phyloP scores from a whole-genome alignment of 495 filamentous ascomycete species.

The Pyrenopolyporus hunteri region DNA sequence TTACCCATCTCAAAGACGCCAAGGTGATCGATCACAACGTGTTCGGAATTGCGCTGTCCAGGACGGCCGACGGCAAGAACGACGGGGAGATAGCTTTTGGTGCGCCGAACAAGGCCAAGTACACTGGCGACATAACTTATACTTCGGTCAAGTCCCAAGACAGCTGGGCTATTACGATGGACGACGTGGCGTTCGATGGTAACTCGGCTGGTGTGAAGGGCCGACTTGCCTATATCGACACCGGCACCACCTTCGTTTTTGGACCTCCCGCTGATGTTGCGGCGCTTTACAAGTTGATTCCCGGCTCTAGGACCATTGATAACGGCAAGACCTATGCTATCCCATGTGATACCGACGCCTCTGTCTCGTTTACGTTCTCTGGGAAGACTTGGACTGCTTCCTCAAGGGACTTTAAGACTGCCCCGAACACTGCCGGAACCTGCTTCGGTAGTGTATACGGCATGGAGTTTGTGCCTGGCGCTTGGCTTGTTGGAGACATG shows the following conservation, averaged over 20 bases:
- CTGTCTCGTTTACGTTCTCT: slow-evolving; percentile 49
- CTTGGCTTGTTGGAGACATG: slow-evolving; percentile 80
- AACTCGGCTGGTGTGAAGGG: slow-evolving; percentile 55
- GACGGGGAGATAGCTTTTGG: slow-evolving; percentile 82
- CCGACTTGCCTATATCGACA: slow-evolving; percentile 74
- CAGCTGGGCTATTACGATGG: slow-evolving; percentile 73
- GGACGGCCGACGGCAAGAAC: slow-evolving; percentile 66
- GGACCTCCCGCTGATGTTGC: slow-evolving; percentile 68
- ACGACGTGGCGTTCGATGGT: slow-evolving; percentile 65
- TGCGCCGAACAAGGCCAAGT: slow-evolving; percentile 66
- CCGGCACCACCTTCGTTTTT: slow-evolving; percentile 78
- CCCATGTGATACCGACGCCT: slow-evolving; percentile 68
- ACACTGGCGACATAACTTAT: slow-evolving; percentile 69
- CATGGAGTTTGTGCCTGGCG: slow-evolving; percentile 48
- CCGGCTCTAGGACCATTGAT: slow-evolving; percentile 54
- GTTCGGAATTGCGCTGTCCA: slow-evolving; percentile 69
- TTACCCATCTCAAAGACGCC: slow-evolving; percentile 64
- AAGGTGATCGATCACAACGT: slow-evolving; percentile 66
- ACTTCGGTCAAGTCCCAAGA: slow-evolving; percentile 51
- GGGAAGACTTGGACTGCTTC: slow-evolving; percentile 66
- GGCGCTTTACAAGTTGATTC: slow-evolving; percentile 68
- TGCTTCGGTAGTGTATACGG: slow-evolving; percentile 73
- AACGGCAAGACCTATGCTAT: slow-evolving; percentile 65
- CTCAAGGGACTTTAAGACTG: slow-evolving; percentile 71
- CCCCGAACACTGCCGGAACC: slow-evolving; percentile 42